Percentiles rank a stretch among this genome's conserved stretches.
phyloP scores from a whole-genome alignment of 2,329 filamentous ascomycete genomes.

The Nothophaeocryptopus gaeumannii region DNA sequence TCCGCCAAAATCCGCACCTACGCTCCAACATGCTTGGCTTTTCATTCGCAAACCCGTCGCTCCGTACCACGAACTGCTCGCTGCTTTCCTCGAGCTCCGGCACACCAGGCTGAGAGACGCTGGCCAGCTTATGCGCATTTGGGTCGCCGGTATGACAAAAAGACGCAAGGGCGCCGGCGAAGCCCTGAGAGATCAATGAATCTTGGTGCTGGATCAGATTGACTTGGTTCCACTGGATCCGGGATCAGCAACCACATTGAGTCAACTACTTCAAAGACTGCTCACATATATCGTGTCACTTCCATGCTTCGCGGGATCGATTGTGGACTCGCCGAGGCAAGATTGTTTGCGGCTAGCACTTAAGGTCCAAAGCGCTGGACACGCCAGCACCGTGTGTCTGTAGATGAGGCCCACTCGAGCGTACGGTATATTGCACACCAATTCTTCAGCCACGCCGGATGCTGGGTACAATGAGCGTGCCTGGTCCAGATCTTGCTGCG shows the following conservation, averaged over 20 bases:
- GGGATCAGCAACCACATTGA: slow-evolving; percentile 38
- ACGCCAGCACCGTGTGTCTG: slow-evolving; percentile 58
- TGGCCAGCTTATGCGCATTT: slow-evolving; percentile 56
- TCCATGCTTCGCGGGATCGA: slow-evolving; percentile 58
- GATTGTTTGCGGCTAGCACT: slow-evolving; percentile 40
- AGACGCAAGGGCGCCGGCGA: slow-evolving; percentile 57
- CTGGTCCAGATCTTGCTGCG: slow-evolving; percentile 37
- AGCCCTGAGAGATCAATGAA: slow-evolving; percentile 55
- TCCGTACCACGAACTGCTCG: slow-evolving; percentile 52
- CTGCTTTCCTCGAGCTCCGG: slow-evolving; percentile 42
- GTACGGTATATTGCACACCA: slow-evolving; percentile 52
- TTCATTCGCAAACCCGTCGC: slow-evolving; percentile 45
- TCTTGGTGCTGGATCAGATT: slow-evolving; percentile 53
- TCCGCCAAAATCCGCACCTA: slow-evolving; percentile 56
- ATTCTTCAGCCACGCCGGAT: slow-evolving; percentile 47
- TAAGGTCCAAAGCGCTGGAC: slow-evolving; percentile 59
- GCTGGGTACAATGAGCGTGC: slow-evolving; percentile 50
- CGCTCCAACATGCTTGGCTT: slow-evolving; percentile 40
- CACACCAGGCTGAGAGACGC: slow-evolving; percentile 43
- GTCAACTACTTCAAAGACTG: neutral
- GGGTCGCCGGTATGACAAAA: slow-evolving; percentile 61
- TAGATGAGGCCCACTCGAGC: slow-evolving; percentile 57
- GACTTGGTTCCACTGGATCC: slow-evolving; percentile 52
- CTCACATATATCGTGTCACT: slow-evolving; percentile 53
- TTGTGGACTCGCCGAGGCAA: slow-evolving; percentile 60